Conservation (phyloP, 2,329 filamentous ascomycete genomes). For the Colletotrichum magnum region DNA sequence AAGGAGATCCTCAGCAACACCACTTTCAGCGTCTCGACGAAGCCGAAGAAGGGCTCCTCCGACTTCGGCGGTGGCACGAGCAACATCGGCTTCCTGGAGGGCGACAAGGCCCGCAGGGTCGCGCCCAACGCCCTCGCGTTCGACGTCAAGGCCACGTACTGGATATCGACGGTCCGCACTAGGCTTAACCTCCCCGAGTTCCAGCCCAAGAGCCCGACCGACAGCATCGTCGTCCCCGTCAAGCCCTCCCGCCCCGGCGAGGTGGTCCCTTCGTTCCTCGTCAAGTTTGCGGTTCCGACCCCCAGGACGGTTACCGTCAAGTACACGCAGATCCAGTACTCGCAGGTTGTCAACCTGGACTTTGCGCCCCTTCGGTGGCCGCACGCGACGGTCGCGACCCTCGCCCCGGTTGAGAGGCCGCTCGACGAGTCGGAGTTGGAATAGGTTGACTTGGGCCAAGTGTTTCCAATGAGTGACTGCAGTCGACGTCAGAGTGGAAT, state of each 20-base stretch:
- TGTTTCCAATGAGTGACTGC: too few relatives aligned
- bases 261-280: background rate
- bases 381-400: constrained; percentile 33
- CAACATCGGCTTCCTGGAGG: constrained; percentile 49
- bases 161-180: constrained; percentile 14
- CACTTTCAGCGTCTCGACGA: constrained; percentile 49
- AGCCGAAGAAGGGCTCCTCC: background rate
- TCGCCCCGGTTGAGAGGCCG: constrained; percentile 31
- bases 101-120: constrained; percentile 19
- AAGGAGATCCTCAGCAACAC: constrained; percentile 49
- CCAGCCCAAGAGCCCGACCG: background rate
- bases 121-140: constrained; percentile 11
- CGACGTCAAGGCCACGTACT: constrained; percentile 18
- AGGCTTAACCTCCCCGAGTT: constrained; percentile 7
- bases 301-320: constrained; percentile 13
- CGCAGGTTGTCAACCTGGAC: constrained; percentile 45
- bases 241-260: background rate
- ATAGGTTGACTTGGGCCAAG: too few relatives aligned
- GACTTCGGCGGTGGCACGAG: constrained; percentile 49
- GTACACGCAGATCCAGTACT: constrained; percentile 54
- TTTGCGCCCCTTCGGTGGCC: constrained; percentile 33
- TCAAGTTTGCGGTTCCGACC: background rate
- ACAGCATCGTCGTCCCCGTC: background rate
- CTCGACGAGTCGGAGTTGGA: background rate
- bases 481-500: too few relatives aligned